phyloP scores from a whole-genome alignment of 495 filamentous ascomycete species.

The Filosporella fistucella region DNA sequence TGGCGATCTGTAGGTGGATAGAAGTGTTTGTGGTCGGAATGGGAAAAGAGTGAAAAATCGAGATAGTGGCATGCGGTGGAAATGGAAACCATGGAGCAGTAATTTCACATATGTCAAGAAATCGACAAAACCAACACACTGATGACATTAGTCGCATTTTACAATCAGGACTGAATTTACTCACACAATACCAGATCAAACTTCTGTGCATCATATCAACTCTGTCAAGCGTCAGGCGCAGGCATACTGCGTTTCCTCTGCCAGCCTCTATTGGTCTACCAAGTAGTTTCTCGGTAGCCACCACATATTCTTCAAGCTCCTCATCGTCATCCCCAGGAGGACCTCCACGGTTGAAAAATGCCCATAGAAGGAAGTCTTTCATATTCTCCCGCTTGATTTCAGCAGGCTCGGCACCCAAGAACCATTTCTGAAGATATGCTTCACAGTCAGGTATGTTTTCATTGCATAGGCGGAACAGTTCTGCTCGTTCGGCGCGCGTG shows the following conservation, averaged over 20 bases:
- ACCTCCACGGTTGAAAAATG: constrained; percentile 47
- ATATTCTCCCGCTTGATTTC: constrained; percentile 64
- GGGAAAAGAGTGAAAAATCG: constrained; percentile 44
- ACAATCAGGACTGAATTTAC: constrained; percentile 21
- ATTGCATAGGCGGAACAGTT: constrained; percentile 50
- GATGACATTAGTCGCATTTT: background rate
- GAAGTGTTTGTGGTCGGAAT: constrained; percentile 41
- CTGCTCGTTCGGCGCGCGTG: constrained; percentile 31
- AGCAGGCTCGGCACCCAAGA: constrained; percentile 49
- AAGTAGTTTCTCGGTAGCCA: constrained; percentile 40
- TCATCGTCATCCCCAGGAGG: constrained; percentile 37
- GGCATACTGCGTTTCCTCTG: constrained; percentile 42
- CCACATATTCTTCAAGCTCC: constrained; percentile 56
- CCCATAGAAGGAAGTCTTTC: constrained; percentile 61
- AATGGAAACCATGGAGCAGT: constrained; percentile 33
- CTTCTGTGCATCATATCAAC: constrained; percentile 57
- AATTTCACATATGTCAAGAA: constrained; percentile 41
- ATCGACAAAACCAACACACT: constrained; percentile 39
- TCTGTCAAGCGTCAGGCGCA: constrained; percentile 61
- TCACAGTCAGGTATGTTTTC: constrained; percentile 49
- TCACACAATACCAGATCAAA: constrained; percentile 57
- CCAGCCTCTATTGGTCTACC: constrained; percentile 44
- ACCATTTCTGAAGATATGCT: constrained; percentile 58
- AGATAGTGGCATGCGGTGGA: constrained; percentile 28
- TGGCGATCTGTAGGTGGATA: constrained; percentile 36